phyloP scores from a whole-genome alignment of 1,139 yeast genomes.

The Lodderomyces orthopsilosis region DNA sequence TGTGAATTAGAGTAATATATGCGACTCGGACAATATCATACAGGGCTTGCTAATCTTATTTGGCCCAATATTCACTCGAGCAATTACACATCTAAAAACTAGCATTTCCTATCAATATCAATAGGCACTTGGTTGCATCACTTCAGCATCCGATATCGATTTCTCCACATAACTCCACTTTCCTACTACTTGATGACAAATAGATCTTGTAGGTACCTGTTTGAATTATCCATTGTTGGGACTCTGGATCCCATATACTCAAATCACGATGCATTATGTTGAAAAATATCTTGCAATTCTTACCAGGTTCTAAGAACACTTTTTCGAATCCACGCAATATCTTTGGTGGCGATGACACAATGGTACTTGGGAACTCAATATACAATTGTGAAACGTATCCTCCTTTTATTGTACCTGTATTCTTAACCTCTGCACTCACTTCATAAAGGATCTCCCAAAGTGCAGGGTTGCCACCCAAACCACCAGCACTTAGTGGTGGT shows the following conservation, averaged over 20 bases:
- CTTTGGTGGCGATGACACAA: conserved; percentile 44
- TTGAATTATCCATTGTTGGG: conserved; percentile 61
- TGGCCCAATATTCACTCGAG: too few relatives aligned
- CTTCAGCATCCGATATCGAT: conserved; percentile 37
- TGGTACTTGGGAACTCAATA: conserved; percentile 51
- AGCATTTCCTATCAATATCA: too few relatives aligned
- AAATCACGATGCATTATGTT: conserved; percentile 54
- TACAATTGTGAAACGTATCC: conserved; percentile 57
- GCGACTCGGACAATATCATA: too few relatives aligned
- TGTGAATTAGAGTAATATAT: too few relatives aligned
- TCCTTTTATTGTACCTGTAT: conserved; percentile 51
- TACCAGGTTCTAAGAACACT: conserved; percentile 47
- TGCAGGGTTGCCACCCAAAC: conserved; percentile 50
- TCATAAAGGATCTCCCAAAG: conserved; percentile 47
- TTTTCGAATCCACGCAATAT: conserved; percentile 62
- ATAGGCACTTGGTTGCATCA: too few relatives aligned
- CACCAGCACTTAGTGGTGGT: conserved; percentile 57
- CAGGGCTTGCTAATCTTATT: too few relatives aligned
- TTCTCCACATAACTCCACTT: conserved; percentile 47
- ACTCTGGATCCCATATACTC: conserved; percentile 55
- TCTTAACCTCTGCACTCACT: conserved; percentile 47
- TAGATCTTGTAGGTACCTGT: conserved; percentile 56
- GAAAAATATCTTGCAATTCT: conserved; percentile 37
- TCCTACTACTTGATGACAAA: conserved; percentile 53
- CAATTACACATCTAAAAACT: too few relatives aligned